A percentile compares a stretch with the other conserved stretches of the same genome.
Conservation (phyloP, 768 basidiomycete species). For the Calocybe cyanea region DNA sequence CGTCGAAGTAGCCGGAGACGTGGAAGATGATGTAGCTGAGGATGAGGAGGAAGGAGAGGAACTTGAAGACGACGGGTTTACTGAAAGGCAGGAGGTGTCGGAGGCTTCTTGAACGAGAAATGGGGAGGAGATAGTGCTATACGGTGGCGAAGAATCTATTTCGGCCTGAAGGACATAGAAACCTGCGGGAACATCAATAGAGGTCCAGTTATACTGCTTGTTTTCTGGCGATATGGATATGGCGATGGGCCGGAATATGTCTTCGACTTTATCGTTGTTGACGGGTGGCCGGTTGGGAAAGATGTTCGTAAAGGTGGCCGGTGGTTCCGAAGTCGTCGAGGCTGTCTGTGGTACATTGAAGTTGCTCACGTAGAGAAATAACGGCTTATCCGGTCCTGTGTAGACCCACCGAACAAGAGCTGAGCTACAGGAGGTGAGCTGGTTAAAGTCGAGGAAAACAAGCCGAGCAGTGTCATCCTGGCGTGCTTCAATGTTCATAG, state of each 20-base stretch:
- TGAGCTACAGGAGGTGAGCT: slow-evolving; percentile 25
- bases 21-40: slow-evolving; percentile 11
- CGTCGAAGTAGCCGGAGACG: slow-evolving; percentile 16
- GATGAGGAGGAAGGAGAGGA: slow-evolving; percentile 7
- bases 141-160: slow-evolving; percentile 17
- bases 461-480: slow-evolving; percentile 13
- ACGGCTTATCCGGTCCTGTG: slow-evolving; percentile 21
- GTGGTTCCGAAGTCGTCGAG: slow-evolving; percentile 8
- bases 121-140: slow-evolving; percentile 13
- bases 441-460: slow-evolving; percentile 12
- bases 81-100: slow-evolving; percentile 32
- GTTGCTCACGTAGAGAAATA: slow-evolving; percentile 39
- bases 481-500: background rate
- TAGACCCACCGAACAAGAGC: slow-evolving; percentile 36
- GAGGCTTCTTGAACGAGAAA: slow-evolving; percentile 29
- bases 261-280: slow-evolving; percentile 14
- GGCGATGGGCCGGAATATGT: slow-evolving; percentile 22
- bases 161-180: slow-evolving; percentile 39
- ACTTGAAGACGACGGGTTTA: slow-evolving; percentile 10
- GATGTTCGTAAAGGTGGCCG: slow-evolving; percentile 7
- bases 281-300: slow-evolving; percentile 7
- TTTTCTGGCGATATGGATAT: slow-evolving; percentile 23
- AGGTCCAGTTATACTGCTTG: slow-evolving; percentile 35
- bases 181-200: slow-evolving; percentile 45
- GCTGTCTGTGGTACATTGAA: slow-evolving; percentile 25